These are phyloP conservation scores for Drechslera avenae DNA, from an alignment of 2,329 filamentous ascomycete genomes.

Conservation along the genomic window DNA sequence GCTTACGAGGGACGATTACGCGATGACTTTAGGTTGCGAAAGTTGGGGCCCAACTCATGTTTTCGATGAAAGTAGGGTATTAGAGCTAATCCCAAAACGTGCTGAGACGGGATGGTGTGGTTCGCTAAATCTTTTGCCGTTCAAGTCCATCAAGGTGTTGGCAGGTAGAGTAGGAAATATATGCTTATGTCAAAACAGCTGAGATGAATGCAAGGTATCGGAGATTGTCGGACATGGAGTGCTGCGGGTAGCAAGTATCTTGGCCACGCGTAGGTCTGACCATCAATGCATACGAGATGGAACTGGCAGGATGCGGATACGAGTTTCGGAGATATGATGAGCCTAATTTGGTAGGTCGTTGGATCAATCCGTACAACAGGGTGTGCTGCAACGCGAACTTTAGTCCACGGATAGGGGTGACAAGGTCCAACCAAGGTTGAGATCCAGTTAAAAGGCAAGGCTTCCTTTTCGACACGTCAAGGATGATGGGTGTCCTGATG, in stretches of 20 bases:
- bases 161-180: conserved; percentile 2
- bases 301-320: conserved; percentile 2
- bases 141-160: conserved; percentile 9
- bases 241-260: conserved; percentile 4
- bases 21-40: conserved; percentile 10
- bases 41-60: conserved; percentile 14
- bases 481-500: not conserved
- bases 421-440: too few relatives aligned
- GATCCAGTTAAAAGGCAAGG: too few relatives aligned
- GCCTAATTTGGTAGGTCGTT: conserved; percentile 10
- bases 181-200: conserved; percentile 9
- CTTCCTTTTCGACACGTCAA: too few relatives aligned
- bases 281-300: conserved; percentile 7
- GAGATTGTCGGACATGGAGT: conserved; percentile 3
- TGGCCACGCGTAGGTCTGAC: conserved; percentile 13
- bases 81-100: conserved; percentile 13
- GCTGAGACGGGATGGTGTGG: conserved; percentile 14
- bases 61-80: conserved; percentile 20
- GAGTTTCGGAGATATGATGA: conserved; percentile 10
- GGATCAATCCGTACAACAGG: conserved; percentile 8
- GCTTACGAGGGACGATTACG: conserved; percentile 11
- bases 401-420: too few relatives aligned
- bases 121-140: not conserved
- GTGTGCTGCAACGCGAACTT: not conserved
- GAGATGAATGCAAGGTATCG: conserved; percentile 6